A percentile compares a stretch with the other conserved stretches of the same genome.
These are phyloP conservation scores for Coemansia sp. DNA, from an alignment of 192 early-diverging fungal genomes.

Conservation along the genomic window DNA sequence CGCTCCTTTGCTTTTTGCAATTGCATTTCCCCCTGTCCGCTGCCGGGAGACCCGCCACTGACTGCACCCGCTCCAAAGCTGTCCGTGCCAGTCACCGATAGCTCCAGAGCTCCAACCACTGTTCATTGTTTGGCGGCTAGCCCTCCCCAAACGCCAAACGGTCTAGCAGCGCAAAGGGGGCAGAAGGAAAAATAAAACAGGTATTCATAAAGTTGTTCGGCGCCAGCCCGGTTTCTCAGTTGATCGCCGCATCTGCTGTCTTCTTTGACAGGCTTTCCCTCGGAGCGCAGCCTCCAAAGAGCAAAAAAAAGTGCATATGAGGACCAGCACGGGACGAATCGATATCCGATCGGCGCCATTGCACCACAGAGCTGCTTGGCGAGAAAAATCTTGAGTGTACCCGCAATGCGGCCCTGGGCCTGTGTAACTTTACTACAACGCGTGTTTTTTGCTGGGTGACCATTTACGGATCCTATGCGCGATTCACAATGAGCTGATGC, in stretches of 20 bases:
- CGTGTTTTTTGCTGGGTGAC: not conserved
- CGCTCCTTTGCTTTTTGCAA: not conserved
- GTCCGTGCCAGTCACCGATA: not conserved
- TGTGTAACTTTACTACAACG: not conserved
- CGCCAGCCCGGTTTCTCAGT: not conserved
- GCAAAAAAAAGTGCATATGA: not conserved
- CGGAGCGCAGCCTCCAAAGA: not conserved
- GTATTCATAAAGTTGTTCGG: not conserved
- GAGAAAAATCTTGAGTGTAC: not conserved
- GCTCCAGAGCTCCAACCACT: not conserved
- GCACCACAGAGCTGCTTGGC: not conserved
- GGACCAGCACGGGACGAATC: not conserved
- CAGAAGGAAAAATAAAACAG: not conserved
- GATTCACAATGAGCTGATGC: slow-evolving; percentile 3
- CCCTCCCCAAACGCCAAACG: not conserved
- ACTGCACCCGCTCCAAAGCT: not conserved
- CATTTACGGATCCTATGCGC: not conserved
- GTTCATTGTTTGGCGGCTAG: not conserved
- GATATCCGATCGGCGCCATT: slow-evolving; percentile 1
- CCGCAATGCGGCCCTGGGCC: not conserved
- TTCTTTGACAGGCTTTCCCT: not conserved
- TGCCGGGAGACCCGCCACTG: not conserved
- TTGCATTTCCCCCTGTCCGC: not conserved
- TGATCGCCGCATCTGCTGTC: not conserved
- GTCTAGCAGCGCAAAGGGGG: not conserved